Percentiles rank a stretch among this genome's conserved stretches.
Conservation (phyloP, 495 filamentous ascomycete genomes). For the Penicillium chermesinum region DNA sequence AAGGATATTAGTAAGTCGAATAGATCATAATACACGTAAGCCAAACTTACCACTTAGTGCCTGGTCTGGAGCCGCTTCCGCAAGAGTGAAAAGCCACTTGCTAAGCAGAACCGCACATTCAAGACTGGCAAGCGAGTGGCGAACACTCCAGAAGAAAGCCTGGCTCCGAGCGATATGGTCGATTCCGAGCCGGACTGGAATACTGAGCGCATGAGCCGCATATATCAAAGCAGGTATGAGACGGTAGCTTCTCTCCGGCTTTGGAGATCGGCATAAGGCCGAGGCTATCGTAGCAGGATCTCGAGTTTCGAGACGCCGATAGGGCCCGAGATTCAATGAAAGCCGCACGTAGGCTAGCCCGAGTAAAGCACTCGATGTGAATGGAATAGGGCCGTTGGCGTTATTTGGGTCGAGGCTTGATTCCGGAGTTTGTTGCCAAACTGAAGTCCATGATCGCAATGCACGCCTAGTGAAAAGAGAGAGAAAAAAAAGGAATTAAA, state of each 20-base stretch:
- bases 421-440: constrained; percentile 41
- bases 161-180: constrained; percentile 42
- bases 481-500: no score
- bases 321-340: constrained; percentile 33
- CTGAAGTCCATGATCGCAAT: constrained; percentile 36
- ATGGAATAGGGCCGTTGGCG: constrained; percentile 37
- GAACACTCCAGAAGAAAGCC: constrained; percentile 47
- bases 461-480: constrained; percentile 23
- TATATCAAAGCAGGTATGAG: constrained; percentile 37
- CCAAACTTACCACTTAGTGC: constrained; percentile 26
- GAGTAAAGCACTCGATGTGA: constrained; percentile 36
- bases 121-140: constrained; percentile 43
- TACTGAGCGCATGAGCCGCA: constrained; percentile 35
- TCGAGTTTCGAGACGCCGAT: constrained; percentile 34
- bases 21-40: not conserved
- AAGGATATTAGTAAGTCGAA: not conserved
- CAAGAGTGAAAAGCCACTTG: constrained; percentile 43
- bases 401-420: constrained; percentile 40
- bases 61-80: constrained; percentile 27
- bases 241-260: constrained; percentile 33
- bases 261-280: constrained; percentile 29
- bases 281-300: constrained; percentile 32
- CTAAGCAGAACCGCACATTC: constrained; percentile 46
- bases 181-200: constrained; percentile 37
- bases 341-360: constrained; percentile 39